These are phyloP conservation scores for Metarhizium rileyi DNA, from an alignment of 2,329 filamentous ascomycete species.

Conservation along the genomic window DNA sequence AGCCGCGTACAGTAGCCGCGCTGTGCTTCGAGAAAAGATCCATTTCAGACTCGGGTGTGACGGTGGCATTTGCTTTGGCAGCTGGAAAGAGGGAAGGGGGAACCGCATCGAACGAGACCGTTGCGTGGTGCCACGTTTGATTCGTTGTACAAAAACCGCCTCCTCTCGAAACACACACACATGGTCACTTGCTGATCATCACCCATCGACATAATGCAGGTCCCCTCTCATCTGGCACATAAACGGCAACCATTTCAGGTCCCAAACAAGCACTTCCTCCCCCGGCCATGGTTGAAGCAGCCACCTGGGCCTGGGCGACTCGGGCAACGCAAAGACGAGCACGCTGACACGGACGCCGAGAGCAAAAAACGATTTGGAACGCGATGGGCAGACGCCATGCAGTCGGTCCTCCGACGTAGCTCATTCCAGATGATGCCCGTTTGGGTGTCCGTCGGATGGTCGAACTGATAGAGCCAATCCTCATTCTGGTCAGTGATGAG, in stretches of 20 bases:
- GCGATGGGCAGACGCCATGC: constrained; percentile 18
- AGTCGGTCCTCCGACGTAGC: constrained; percentile 17
- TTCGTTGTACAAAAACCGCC: too few relatives aligned
- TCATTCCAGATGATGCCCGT: constrained; percentile 23
- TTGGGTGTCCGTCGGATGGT: constrained; percentile 16
- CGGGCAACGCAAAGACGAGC: constrained; percentile 29
- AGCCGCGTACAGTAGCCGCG: constrained; percentile 3
- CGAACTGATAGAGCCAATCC: constrained; percentile 28
- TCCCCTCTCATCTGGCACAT: constrained; percentile 23
- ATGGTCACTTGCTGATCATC: too few relatives aligned
- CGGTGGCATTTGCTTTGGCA: too few relatives aligned
- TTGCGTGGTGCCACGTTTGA: too few relatives aligned
- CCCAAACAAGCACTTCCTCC: too few relatives aligned
- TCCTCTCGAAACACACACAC: too few relatives aligned
- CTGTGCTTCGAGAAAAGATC: neutral
- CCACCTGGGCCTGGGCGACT: constrained; percentile 32
- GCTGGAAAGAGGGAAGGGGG: too few relatives aligned
- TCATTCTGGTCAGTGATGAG: constrained; percentile 34
- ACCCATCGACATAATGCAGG: too few relatives aligned
- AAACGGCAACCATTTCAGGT: too few relatives aligned
- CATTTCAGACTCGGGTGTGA: too few relatives aligned
- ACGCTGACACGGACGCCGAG: constrained; percentile 18
- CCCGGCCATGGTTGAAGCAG: constrained; percentile 25
- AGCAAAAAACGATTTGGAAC: constrained; percentile 25
- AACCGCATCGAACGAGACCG: too few relatives aligned